Conservation (phyloP, 2,329 filamentous ascomycete species). For the Boeremia exigua region DNA sequence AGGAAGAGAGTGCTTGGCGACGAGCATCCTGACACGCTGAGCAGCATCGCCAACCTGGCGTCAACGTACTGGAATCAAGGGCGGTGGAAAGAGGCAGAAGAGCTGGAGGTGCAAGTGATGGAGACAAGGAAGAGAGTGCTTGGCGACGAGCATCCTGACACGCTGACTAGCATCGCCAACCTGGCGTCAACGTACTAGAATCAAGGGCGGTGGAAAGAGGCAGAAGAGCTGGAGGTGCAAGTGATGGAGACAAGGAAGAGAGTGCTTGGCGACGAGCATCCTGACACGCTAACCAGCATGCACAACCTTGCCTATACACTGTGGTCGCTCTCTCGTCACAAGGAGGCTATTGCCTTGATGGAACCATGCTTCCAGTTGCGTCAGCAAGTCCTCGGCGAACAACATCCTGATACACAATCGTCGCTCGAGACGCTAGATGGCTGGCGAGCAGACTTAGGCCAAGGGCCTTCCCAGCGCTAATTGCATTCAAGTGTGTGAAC, state of each 20-base stretch:
- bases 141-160: too few relatives aligned
- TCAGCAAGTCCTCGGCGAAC: constrained; percentile 4
- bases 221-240: too few relatives aligned
- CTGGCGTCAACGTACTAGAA: too few relatives aligned
- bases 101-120: background rate
- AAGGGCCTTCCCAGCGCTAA: background rate
- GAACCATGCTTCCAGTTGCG: constrained; percentile 7
- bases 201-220: too few relatives aligned
- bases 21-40: too few relatives aligned
- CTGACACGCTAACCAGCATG: constrained; percentile 21
- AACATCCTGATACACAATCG: constrained; percentile 3
- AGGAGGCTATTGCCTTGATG: constrained; percentile 9
- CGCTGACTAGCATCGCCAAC: too few relatives aligned
- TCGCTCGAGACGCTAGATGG: background rate
- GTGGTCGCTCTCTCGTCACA: background rate
- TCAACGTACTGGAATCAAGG: background rate
- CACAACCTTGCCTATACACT: constrained; percentile 18
- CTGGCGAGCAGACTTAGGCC: background rate
- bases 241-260: too few relatives aligned
- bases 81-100: background rate
- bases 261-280: too few relatives aligned
- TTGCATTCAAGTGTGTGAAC: background rate
- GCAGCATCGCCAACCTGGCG: constrained; percentile 22
- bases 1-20: too few relatives aligned
- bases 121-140: constrained; percentile 8